A percentile compares a stretch with the other conserved stretches of the same genome.
These are phyloP conservation scores for Fusarium circinatum DNA, from an alignment of 2,329 filamentous ascomycete genomes.

Conservation along the genomic window DNA sequence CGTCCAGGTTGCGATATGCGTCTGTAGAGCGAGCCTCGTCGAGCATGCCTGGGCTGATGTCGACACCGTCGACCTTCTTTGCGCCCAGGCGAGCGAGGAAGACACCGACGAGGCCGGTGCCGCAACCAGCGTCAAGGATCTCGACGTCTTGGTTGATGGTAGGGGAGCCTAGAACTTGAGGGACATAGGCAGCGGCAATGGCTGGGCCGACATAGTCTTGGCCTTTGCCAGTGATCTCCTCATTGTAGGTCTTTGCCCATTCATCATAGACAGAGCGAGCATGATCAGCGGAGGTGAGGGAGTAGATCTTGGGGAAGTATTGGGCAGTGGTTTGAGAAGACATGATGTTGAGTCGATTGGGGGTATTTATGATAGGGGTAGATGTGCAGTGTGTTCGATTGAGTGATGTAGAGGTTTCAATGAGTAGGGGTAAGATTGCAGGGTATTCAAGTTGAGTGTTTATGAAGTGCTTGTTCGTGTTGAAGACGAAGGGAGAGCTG, in stretches of 20 bases:
- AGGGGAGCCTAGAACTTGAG: conserved; percentile 43
- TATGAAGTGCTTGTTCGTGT: conserved; percentile 15
- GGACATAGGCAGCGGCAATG: conserved; percentile 49
- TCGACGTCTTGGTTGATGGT: conserved; percentile 36
- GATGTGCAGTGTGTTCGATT: background rate
- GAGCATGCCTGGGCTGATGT: conserved; percentile 64
- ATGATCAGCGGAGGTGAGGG: conserved; percentile 40
- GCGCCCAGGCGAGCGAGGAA: conserved; percentile 57
- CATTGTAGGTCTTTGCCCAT: conserved; percentile 51
- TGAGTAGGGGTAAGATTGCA: background rate
- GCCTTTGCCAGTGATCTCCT: conserved; percentile 48
- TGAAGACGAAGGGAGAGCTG: conserved; percentile 15
- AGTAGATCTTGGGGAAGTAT: conserved; percentile 44
- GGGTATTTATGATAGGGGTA: background rate
- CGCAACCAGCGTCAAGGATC: conserved; percentile 66
- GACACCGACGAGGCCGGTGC: conserved; percentile 63
- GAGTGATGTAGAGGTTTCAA: background rate
- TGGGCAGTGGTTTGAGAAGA: conserved; percentile 39
- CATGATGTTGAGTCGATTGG: conserved; percentile 22
- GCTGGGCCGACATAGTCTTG: conserved; percentile 57
- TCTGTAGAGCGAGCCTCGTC: conserved; percentile 59
- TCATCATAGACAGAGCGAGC: conserved; percentile 49
- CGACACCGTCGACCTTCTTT: conserved; percentile 61
- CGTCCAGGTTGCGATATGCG: conserved; percentile 57
- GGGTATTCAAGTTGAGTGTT: background rate